Percentiles rank a stretch among this genome's conserved stretches.
These are phyloP conservation scores for Aeminium ludgeri DNA, from an alignment of 495 filamentous ascomycete genomes.

Conservation along the genomic window DNA sequence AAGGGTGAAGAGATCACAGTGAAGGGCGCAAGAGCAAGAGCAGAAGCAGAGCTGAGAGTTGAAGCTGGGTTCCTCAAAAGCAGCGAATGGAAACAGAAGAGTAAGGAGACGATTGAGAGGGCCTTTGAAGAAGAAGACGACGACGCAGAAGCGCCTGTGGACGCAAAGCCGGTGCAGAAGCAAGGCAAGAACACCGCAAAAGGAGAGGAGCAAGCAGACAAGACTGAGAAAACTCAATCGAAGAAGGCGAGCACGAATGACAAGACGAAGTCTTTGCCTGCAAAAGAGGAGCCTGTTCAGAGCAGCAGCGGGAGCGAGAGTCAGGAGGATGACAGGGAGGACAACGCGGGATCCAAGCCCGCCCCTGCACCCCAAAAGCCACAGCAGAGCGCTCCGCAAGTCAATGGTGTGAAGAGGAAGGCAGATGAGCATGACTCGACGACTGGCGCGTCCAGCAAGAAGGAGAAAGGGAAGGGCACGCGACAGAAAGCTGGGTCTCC, in stretches of 20 bases:
- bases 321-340: neutral
- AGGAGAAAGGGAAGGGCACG: neutral
- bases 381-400: neutral
- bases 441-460: neutral
- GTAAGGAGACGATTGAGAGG: neutral
- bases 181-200: neutral
- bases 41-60: neutral
- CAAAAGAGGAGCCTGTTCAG: neutral
- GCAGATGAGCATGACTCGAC: constrained; percentile 1
- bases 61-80: constrained; percentile 2
- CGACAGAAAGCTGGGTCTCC: neutral
- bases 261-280: neutral
- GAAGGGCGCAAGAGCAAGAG: neutral
- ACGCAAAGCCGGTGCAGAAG: neutral
- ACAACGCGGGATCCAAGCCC: neutral
- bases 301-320: neutral
- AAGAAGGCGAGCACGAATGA: neutral
- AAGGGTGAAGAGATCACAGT: neutral
- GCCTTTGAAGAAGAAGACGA: neutral
- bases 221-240: neutral
- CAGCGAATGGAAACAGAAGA: neutral
- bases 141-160: neutral
- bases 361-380: neutral
- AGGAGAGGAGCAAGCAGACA: neutral
- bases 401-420: constrained; percentile 14